These are phyloP conservation scores for Coemansia erecta DNA, from an alignment of 192 early-diverging fungal genomes.

Conservation along the genomic window DNA sequence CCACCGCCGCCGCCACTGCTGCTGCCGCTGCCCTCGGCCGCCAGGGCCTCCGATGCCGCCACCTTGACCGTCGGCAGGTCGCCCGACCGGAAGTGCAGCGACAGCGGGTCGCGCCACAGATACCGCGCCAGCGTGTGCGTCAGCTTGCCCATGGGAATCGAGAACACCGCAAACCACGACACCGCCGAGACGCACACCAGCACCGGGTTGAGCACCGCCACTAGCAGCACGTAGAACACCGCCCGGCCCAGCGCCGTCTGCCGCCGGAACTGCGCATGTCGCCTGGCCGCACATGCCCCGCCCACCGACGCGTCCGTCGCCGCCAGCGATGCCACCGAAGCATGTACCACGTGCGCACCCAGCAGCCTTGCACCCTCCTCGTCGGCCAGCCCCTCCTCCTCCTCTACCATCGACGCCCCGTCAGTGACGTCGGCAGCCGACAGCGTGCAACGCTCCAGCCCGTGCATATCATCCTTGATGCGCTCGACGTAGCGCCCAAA, in stretches of 20 bases:
- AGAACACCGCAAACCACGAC: conserved; percentile 84
- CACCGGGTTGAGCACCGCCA: conserved; percentile 63
- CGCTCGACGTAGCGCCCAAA: conserved; percentile 93
- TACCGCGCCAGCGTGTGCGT: conserved; percentile 77
- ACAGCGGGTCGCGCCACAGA: conserved; percentile 75
- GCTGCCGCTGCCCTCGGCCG: not conserved
- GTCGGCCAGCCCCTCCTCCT: conserved; percentile 30
- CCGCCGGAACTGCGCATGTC: conserved; percentile 19
- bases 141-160: conserved; percentile 94
- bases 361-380: conserved; percentile 46
- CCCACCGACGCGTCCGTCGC: not conserved
- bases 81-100: conserved; percentile 65
- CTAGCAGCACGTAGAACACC: conserved; percentile 26
- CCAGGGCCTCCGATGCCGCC: not conserved
- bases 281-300: conserved; percentile 5
- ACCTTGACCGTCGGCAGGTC: conserved; percentile 53
- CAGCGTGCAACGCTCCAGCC: conserved; percentile 18
- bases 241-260: conserved; percentile 36
- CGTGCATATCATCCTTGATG: conserved; percentile 42
- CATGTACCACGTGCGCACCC: conserved; percentile 7
- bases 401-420: conserved; percentile 27
- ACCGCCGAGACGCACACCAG: conserved; percentile 71
- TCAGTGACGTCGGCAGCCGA: conserved; percentile 22
- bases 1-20: not conserved
- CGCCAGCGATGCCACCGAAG: not conserved